Conservation (phyloP, 2,329 filamentous ascomycete genomes). For the Ophiosphaerella herpotricha region DNA sequence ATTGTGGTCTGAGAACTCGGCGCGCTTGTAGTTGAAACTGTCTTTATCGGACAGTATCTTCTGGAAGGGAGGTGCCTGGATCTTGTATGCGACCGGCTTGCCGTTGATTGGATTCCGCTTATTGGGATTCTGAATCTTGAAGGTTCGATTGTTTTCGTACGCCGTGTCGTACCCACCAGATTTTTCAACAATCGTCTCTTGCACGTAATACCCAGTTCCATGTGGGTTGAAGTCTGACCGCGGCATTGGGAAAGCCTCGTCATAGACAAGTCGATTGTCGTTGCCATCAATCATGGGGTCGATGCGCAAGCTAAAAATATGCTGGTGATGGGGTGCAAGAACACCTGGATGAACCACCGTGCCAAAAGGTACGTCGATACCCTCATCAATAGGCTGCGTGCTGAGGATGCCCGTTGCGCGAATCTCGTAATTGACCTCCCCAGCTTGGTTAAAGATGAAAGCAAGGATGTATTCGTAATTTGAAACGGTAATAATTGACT, state of each 20-base stretch:
- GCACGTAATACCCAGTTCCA: slow-evolving; percentile 55
- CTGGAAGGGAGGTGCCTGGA: slow-evolving; percentile 55
- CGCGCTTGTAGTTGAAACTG: slow-evolving; percentile 61
- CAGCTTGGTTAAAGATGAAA: slow-evolving; percentile 73
- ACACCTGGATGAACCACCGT: slow-evolving; percentile 72
- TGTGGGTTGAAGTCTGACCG: slow-evolving; percentile 61
- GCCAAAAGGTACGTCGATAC: slow-evolving; percentile 66
- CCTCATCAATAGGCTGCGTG: slow-evolving; percentile 69
- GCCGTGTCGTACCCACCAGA: slow-evolving; percentile 58
- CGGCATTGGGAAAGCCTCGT: slow-evolving; percentile 64
- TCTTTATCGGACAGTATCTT: slow-evolving; percentile 58
- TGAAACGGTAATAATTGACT: slow-evolving; percentile 71
- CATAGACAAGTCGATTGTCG: slow-evolving; percentile 54
- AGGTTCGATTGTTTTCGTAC: slow-evolving; percentile 50
- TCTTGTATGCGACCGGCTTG: slow-evolving; percentile 57
- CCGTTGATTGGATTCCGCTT: slow-evolving; percentile 54
- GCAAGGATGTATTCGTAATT: slow-evolving; percentile 77
- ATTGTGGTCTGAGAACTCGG: slow-evolving; percentile 63
- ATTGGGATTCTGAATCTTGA: slow-evolving; percentile 55
- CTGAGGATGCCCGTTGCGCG: slow-evolving; percentile 71
- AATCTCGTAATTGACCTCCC: slow-evolving; percentile 69
- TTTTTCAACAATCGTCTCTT: slow-evolving; percentile 54
- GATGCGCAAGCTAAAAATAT: slow-evolving; percentile 67
- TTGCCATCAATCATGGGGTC: slow-evolving; percentile 55
- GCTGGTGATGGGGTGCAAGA: slow-evolving; percentile 73